phyloP scores from a whole-genome alignment of 73 alveolate genomes.

The Effrenium voratum region DNA sequence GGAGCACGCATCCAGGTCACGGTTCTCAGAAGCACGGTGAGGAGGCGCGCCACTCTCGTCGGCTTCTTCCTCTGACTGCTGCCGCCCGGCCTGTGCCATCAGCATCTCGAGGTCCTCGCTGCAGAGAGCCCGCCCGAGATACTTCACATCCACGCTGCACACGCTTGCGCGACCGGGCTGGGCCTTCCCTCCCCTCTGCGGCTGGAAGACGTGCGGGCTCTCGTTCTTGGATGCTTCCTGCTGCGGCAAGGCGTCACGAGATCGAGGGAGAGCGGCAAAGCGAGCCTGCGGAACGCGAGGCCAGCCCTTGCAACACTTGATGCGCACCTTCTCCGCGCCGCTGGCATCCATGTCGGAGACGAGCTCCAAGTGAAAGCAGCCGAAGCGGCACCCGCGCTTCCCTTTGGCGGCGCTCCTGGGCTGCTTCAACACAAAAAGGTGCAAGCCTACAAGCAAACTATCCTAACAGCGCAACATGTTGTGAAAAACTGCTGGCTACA shows the following conservation, averaged over 20 bases:
- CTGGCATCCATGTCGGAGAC: neutral
- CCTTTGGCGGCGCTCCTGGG: constrained; percentile 8
- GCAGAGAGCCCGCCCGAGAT: neutral
- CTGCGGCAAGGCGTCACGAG: neutral
- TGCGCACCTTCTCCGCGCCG: neutral
- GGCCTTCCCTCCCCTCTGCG: neutral
- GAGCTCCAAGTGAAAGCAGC: constrained; percentile 23
- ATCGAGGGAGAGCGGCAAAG: neutral
- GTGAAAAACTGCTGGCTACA: neutral
- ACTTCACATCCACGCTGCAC: constrained; percentile 27
- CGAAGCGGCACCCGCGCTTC: constrained; percentile 13
- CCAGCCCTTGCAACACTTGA: neutral
- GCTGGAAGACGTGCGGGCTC: neutral
- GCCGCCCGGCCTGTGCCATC: neutral
- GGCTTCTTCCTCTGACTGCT: too few relatives aligned
- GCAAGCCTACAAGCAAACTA: too few relatives aligned
- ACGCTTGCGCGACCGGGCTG: neutral
- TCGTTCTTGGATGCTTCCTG: neutral
- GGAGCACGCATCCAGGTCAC: too few relatives aligned
- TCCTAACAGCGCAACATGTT: neutral
- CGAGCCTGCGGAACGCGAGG: neutral
- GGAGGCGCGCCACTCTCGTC: too few relatives aligned
- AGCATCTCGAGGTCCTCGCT: neutral
- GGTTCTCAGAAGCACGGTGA: too few relatives aligned
- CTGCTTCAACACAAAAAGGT: neutral